Evolutionary conservation across 78 protist genomes (phyloP).

Genomic region (Isochrysis galbana): DNA sequence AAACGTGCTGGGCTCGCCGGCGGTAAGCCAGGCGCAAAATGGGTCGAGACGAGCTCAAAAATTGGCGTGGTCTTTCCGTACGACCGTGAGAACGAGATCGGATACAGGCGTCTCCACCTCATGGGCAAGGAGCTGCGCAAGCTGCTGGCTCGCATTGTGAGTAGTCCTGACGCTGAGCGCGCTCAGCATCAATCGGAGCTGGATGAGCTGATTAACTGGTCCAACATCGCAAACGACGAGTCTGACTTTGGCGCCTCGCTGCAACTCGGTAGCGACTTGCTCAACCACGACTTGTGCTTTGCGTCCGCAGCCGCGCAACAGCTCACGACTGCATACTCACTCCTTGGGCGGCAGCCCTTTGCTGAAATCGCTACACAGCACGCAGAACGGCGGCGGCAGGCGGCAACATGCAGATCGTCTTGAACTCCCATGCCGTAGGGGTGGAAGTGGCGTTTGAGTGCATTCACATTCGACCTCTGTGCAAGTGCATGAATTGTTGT

Average conservation of each 20-base stretch:
- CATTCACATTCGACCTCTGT: too few relatives aligned
- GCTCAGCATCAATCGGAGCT: not conserved
- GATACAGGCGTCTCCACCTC: not conserved
- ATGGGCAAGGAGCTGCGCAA: not conserved
- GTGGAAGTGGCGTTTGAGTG: too few relatives aligned
- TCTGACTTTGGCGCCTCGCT: constrained; percentile 7
- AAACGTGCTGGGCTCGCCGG: too few relatives aligned
- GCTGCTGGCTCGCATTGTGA: too few relatives aligned
- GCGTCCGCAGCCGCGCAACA: not conserved
- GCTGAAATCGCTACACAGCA: not conserved
- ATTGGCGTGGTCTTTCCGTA: not conserved
- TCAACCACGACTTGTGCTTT: not conserved
- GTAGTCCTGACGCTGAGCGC: too few relatives aligned
- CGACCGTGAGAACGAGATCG: not conserved
- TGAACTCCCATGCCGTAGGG: too few relatives aligned
- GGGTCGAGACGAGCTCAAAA: too few relatives aligned
- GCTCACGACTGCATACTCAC: not conserved
- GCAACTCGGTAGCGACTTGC: not conserved
- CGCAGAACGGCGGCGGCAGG: not conserved
- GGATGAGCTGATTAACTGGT: not conserved
- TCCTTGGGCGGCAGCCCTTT: not conserved
- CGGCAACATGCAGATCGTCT: too few relatives aligned
- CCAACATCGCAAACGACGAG: constrained; percentile 2
- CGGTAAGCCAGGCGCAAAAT: too few relatives aligned
- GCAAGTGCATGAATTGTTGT: too few relatives aligned